A percentile compares a stretch with the other conserved stretches of the same genome.
These are phyloP conservation scores for Candida stauntonica DNA, from an alignment of 805 yeast genomes.

Conservation along the genomic window DNA sequence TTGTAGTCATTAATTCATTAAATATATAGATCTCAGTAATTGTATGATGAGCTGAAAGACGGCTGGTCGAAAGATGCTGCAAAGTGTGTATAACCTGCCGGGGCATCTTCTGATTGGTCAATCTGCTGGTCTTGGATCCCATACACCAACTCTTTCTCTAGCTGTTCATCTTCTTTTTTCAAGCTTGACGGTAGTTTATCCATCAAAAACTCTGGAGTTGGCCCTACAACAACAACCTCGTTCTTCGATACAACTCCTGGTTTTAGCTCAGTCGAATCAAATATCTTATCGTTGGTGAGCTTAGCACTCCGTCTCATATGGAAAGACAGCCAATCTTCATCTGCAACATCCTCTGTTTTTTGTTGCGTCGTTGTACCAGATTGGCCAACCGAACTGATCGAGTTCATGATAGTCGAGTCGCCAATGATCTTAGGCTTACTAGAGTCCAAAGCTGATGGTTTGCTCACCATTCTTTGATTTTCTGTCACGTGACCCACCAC, in stretches of 20 bases:
- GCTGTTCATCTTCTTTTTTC: neutral
- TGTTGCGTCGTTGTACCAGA: neutral
- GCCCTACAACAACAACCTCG: constrained; percentile 19
- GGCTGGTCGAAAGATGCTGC: neutral
- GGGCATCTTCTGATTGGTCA: neutral
- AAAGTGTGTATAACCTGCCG: neutral
- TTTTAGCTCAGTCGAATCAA: constrained; percentile 21
- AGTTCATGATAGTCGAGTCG: constrained; percentile 9
- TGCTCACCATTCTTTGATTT: constrained; percentile 37
- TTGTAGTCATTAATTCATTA: neutral
- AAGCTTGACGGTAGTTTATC: constrained; percentile 17
- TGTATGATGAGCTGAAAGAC: no score
- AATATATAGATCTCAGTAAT: no score
- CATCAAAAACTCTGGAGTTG: constrained; percentile 14
- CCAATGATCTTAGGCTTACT: constrained; percentile 15
- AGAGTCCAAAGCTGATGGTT: constrained; percentile 23
- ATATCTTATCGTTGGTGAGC: constrained; percentile 17
- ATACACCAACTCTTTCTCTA: constrained; percentile 1
- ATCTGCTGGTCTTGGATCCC: neutral
- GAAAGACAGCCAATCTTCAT: constrained; percentile 35
- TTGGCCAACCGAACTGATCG: neutral
- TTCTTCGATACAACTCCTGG: constrained; percentile 8
- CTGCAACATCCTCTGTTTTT: constrained; percentile 9
- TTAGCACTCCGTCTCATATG: constrained; percentile 28
- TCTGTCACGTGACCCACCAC: constrained; percentile 41